Evolutionary conservation across 257 asterid species (phyloP).

Genomic region (Apocynum venetum): DNA sequence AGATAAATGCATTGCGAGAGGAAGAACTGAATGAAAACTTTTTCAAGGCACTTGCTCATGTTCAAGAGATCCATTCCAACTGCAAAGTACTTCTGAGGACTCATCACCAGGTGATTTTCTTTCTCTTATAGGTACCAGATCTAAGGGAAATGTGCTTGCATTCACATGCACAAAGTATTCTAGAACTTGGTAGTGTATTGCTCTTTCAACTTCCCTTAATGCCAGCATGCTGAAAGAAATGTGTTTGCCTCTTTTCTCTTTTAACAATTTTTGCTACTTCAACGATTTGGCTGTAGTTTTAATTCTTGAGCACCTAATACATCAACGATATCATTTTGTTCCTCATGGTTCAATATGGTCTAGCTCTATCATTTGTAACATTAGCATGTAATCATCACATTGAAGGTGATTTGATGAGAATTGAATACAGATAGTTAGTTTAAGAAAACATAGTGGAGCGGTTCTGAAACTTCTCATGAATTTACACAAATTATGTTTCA

Average conservation of each 20-base stretch:
- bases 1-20: constrained; percentile 89
- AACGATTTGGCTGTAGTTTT: neutral
- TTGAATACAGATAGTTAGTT: neutral
- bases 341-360: neutral
- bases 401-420: neutral
- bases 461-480: neutral
- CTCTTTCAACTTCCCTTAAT: neutral
- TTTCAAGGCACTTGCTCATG: constrained; percentile 98
- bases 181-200: neutral
- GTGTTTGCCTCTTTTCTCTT: neutral
- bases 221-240: neutral
- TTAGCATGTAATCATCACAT: neutral
- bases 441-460: neutral
- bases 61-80: constrained; percentile 94
- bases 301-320: neutral
- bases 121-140: neutral
- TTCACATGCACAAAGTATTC: neutral
- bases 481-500: neutral
- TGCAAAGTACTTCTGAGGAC: constrained; percentile 93
- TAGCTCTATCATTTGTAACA: neutral
- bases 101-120: constrained; percentile 85
- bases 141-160: neutral
- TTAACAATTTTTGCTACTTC: neutral
- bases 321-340: neutral
- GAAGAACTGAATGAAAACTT: constrained; percentile 82